Base-by-base conservation (phyloP, 352 stramenopile genomes). In the Phytophthora megakarya region DNA sequence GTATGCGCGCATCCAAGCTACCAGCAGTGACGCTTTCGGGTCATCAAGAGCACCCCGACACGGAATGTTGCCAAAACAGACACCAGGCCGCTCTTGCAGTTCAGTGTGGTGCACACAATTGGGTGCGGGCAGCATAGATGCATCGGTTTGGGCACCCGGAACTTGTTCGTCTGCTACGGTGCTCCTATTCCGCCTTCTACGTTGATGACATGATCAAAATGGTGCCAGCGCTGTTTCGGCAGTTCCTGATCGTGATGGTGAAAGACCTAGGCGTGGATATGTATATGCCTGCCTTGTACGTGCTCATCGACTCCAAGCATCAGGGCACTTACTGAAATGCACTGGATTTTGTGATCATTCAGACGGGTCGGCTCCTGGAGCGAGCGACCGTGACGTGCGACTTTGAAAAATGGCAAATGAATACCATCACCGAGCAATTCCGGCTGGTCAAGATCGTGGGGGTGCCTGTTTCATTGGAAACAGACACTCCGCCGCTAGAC, bases 401-500 rank as follows among this genome's bases (percentile, higher is more conserved):
- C 35, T 70, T 70, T 18, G 62, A 70, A 23, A 5, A 23, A 0
- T 53, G 12, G 0, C 54, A 61, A 5, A 57, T 65, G 5, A 70
- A 61, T 23, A 53, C 62, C 1, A 16, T 70, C 1, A 19, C 15
- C 1, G 42, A 70, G 10, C 40, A 61, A 19, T 61, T 70, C 18
- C 47, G 47, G 1, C 8, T 32, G 0, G 54, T 65, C 25, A 49
- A 65, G 22, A 38, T 65, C 6, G 39, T 65, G 0, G 62, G n/a
- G 54, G 7, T 65, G 42, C n/a, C 42, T 65, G 11, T 53, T 61
- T 39, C 46, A 59, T 45, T 57, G 47, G 47, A 65, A 64, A 12
- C 61, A 70, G 47, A 38, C 47, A 44, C 61, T 70, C 10, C 38
- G 53, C 13, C 39, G 46, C 1, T 61, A 70, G 18, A 60, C 57